Evolutionary conservation across 345 rosid genomes (phyloP), one percentile per base, ranked within the genome.

Genomic region (Bruguiera sexangula): DNA sequence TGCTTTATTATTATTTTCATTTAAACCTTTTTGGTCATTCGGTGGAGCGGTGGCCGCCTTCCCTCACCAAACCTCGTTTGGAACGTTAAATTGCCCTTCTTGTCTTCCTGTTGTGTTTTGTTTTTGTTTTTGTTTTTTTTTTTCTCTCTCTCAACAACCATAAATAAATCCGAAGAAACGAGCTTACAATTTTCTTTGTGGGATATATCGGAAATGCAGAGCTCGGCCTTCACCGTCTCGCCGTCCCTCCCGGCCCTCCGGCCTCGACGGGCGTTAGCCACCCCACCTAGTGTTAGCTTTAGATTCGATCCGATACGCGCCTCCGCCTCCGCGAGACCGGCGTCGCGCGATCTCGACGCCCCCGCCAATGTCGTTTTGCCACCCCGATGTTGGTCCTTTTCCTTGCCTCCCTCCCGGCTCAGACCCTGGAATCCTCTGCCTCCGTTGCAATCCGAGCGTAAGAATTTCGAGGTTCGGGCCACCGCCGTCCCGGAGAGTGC

Each of bases 391-490:
- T 90, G 96, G 96, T 69, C 83, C 61, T 69, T 75, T 15, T 61
- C 71, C 11, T 77, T 76, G 13, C 70, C 87, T 18, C 39, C 72
- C 75, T 48, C 79, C 18, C 29, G 7, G 20, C 80, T 80, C 70
- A 59, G 96, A 54, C 87, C 92, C 0, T 92, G 99, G 99, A 80
- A 83, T 21, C 80, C 87, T 11, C 73, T 82, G 19, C 77, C 87
- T 54, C 79, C 76, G n/a, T 13, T 69, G 63, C 76, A 75, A 52
- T 55, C 83, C 13, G 69, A 77, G 8, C 3, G 73, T 6, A 78
- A 68, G n/a, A 75, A 84, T 16, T 87, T 84, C 60, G 78, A 82
- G 70, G 82, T 76, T 21, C 68, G 65, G 59, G 96, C 96, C 8
- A 75, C 89, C 30, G 89, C 93, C 0, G 88, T 84, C 24, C 87